phyloP scores from a whole-genome alignment of 495 filamentous ascomycete genomes.

The Evansstolkia leycettana region DNA sequence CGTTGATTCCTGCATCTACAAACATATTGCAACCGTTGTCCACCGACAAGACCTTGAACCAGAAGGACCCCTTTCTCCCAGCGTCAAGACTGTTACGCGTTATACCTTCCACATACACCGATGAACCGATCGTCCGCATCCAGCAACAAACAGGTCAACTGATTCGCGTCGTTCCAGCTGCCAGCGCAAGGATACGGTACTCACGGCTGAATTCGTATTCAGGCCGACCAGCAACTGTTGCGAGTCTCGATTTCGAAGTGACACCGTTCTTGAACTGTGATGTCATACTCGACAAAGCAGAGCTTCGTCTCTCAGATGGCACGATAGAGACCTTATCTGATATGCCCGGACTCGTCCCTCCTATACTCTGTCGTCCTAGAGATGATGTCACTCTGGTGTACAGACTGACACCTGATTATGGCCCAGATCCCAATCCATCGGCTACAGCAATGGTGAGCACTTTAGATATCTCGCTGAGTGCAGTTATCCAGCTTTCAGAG shows the following conservation, averaged over 20 bases:
- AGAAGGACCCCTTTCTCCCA: constrained; percentile 63
- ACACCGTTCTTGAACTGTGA: constrained; percentile 69
- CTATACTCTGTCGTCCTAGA: constrained; percentile 59
- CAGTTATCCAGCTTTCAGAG: constrained; percentile 48
- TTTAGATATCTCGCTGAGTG: constrained; percentile 53
- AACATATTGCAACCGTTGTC: constrained; percentile 74
- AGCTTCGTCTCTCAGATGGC: constrained; percentile 54
- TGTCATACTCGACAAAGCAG: constrained; percentile 53
- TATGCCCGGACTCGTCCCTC: constrained; percentile 42
- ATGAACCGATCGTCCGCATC: constrained; percentile 50
- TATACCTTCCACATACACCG: constrained; percentile 46
- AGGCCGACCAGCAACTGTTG: constrained; percentile 56
- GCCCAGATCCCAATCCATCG: constrained; percentile 35
- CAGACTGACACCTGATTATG: constrained; percentile 54
- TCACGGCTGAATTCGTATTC: constrained; percentile 55
- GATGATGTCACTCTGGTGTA: constrained; percentile 83
- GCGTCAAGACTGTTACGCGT: constrained; percentile 70
- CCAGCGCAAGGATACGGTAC: constrained; percentile 77
- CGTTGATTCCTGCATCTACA: constrained; percentile 58
- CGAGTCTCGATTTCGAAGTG: constrained; percentile 78
- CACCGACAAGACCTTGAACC: constrained; percentile 51
- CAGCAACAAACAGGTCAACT: constrained; percentile 48
- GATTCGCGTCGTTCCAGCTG: constrained; percentile 63
- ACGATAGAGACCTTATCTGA: constrained; percentile 55
- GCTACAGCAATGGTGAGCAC: constrained; percentile 36